These are phyloP conservation scores for barrel medic (Medicago truncatula) DNA, from an alignment of 306 rosid genomes.

Conservation along the genomic window DNA sequence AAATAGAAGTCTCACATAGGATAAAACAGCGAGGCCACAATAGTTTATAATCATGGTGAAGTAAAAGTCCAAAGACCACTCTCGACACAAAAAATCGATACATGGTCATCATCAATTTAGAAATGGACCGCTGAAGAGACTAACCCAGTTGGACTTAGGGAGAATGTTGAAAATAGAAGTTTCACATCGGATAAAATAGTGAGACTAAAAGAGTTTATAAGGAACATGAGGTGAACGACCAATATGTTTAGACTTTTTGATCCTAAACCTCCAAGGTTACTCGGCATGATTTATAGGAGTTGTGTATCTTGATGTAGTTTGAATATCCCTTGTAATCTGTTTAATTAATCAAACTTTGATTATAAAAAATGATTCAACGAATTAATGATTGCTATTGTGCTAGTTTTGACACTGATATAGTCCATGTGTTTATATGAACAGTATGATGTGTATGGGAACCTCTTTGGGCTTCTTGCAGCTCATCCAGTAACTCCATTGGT, in stretches of 20 bases:
- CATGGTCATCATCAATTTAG: neutral
- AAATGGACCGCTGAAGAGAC: neutral
- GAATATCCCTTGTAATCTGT: neutral
- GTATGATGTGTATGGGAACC: constrained; percentile 96
- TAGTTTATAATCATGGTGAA: neutral
- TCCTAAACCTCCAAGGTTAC: too few species aligned
- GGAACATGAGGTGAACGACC: neutral
- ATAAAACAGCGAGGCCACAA: neutral
- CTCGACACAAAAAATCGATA: too few species aligned
- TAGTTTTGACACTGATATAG: neutral
- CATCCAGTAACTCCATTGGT: constrained; percentile 95
- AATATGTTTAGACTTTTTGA: too few species aligned
- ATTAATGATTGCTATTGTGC: neutral
- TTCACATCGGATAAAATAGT: too few species aligned
- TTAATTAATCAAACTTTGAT: neutral
- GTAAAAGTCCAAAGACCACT: too few species aligned
- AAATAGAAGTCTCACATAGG: neutral
- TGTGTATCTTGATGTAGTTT: neutral
- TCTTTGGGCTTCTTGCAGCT: constrained; percentile 93
- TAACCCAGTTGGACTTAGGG: neutral
- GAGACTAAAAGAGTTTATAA: too few species aligned
- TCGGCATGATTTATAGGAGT: neutral
- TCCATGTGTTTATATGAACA: constrained; percentile 45
- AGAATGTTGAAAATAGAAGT: neutral
- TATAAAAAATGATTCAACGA: neutral